Base-by-base conservation (phyloP, 495 filamentous ascomycete genomes). In the Xylaria cubensis region DNA sequence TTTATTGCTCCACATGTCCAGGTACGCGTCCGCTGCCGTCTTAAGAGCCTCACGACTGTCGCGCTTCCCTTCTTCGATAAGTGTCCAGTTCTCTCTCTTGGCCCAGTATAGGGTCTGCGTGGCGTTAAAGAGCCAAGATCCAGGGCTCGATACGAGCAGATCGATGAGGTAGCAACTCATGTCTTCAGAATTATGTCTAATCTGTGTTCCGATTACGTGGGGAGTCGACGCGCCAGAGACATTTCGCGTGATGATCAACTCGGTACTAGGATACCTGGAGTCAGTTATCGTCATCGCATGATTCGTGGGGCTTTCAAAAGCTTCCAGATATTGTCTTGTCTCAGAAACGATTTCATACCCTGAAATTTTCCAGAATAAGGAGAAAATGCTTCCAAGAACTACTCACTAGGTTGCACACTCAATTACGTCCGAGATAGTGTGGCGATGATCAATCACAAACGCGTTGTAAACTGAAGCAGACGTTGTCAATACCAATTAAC, bases 201-300 rank as follows among this genome's bases (percentile, higher is more conserved):
- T 80, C 70, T 84, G 82, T 3, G 81, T 81, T n/a, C 83, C 82
- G 51, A 84, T 82, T 1, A 85, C 82, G 50, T 81, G 81, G 3
- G 82, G 81, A 15, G 76, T 75, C 13, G 76, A 64, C 42, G 70
- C 41, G n/a, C 71, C 76, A 0, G 75, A 76, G 8, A 42, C 67
- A 4, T 78, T 70, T 48, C 76, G 73, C n/a, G 78, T 72, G 50
- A 75, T 61, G 64, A 85, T 79, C 50, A 85, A 72, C 72, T 84
- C 81, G 0, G 80, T 81, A 75, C 44, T 48, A 17, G 5, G 19
- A 48, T 6, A 17, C 44, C 19, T 17, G 5, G 44, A 48, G 44
- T 48, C 44, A 48, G 44, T 48, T 48, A 48, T 6, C 44, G 44
- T 1, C 44, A 48, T 48, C 19, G 17, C 44, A 6, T 48, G 17